A percentile compares a stretch with the other conserved stretches of the same genome.
phyloP scores from a whole-genome alignment of 768 basidiomycete genomes.

The Termitomyces sp. region DNA sequence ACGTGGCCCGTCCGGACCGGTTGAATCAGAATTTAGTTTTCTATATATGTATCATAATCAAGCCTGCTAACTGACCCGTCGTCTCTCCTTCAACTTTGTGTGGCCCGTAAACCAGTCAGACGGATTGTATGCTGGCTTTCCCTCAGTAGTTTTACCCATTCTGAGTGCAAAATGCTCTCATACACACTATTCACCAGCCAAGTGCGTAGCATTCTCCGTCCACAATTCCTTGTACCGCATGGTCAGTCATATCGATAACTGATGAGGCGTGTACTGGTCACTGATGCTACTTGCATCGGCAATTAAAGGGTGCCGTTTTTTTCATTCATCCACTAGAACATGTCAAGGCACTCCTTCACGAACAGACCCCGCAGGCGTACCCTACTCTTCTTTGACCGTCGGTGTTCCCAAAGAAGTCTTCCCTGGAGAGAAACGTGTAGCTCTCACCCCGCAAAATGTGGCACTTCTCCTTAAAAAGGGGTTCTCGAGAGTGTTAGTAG shows the following conservation, averaged over 20 bases:
- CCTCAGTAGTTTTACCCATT: background rate
- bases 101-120: background rate
- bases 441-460: conserved; percentile 77
- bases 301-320: conserved; percentile 24
- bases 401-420: conserved; percentile 77
- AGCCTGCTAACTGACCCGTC: background rate
- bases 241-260: conserved; percentile 11
- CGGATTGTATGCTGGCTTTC: conserved; percentile 7
- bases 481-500: conserved; percentile 67
- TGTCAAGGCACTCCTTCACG: conserved; percentile 24
- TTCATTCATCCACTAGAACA: conserved; percentile 24
- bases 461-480: conserved; percentile 78
- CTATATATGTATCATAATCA: background rate
- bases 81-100: background rate
- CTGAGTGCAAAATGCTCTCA: conserved; percentile 24
- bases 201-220: conserved; percentile 16
- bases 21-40: background rate
- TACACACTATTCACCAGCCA: conserved; percentile 21
- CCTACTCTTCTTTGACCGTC: conserved; percentile 69
- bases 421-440: conserved; percentile 74
- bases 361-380: conserved; percentile 30
- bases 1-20: background rate
- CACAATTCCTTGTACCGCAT: conserved; percentile 7
- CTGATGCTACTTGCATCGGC: conserved; percentile 1
- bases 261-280: background rate